phyloP scores from a whole-genome alignment of 2,329 filamentous ascomycete genomes.

The Raffaelea arxii region DNA sequence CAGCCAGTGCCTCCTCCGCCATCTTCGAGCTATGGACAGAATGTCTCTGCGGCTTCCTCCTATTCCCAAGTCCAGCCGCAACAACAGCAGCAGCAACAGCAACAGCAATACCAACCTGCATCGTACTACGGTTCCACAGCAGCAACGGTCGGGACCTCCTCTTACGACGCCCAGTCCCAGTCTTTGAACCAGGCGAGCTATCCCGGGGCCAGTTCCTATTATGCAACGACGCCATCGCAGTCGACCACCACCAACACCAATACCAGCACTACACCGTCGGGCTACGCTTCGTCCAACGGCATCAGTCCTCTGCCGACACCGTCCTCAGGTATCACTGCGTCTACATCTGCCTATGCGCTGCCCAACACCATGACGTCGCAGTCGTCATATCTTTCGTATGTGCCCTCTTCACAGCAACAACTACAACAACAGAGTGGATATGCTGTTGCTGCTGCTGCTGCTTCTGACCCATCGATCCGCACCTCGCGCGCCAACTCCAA shows the following conservation, averaged over 20 bases:
- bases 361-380: constrained; percentile 25
- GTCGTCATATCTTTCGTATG: constrained; percentile 44
- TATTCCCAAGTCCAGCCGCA: constrained; percentile 3
- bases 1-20: constrained; percentile 19
- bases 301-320: constrained; percentile 22
- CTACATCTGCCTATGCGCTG: constrained; percentile 12
- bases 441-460: constrained; percentile 30
- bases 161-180: constrained; percentile 16
- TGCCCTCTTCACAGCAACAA: constrained; percentile 46
- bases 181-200: constrained; percentile 14
- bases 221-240: no score
- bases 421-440: constrained; percentile 43
- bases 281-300: constrained; percentile 20
- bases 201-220: constrained; percentile 9
- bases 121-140: constrained; percentile 13
- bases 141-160: constrained; percentile 12
- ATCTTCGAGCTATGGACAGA: not conserved
- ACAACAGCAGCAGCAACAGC: constrained; percentile 6
- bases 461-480: constrained; percentile 35
- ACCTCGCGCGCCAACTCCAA: constrained; percentile 40
- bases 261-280: constrained; percentile 1
- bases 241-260: no score
- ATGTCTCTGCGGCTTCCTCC: not conserved
- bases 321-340: constrained; percentile 5
- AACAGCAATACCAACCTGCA: constrained; percentile 6